These are phyloP conservation scores for Fusarium sp. DNA, from an alignment of 2,329 filamentous ascomycete genomes.

Conservation along the genomic window DNA sequence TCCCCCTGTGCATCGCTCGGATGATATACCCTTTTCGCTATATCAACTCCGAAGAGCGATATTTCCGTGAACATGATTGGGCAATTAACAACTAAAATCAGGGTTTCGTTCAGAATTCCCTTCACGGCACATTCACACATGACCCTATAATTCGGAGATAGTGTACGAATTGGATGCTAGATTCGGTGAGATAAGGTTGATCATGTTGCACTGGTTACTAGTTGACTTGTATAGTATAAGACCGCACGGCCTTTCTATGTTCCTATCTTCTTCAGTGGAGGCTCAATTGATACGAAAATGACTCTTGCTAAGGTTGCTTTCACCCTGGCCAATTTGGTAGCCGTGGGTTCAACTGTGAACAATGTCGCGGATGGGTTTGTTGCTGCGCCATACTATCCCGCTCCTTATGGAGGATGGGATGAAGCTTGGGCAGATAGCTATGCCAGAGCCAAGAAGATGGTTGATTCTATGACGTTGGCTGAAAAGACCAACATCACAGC, in stretches of 20 bases:
- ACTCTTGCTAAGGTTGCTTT: background rate
- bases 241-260: background rate
- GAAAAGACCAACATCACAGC: constrained; percentile 83
- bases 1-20: constrained; percentile 8
- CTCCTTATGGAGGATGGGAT: constrained; percentile 77
- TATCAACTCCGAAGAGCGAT: background rate
- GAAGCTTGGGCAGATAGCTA: constrained; percentile 76
- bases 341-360: background rate
- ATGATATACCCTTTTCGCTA: constrained; percentile 9
- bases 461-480: constrained; percentile 79
- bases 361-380: constrained; percentile 44
- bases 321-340: background rate
- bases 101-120: background rate
- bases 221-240: constrained; percentile 15
- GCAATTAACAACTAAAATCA: constrained; percentile 4
- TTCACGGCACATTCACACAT: background rate
- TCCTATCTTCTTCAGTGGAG: background rate
- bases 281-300: background rate
- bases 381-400: constrained; percentile 71
- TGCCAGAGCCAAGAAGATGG: constrained; percentile 71
- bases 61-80: background rate
- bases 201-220: background rate
- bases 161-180: constrained; percentile 3
- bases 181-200: background rate
- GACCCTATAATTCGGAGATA: constrained; percentile 7